phyloP scores from a whole-genome alignment of 1,284 basidiomycete species.

The Trichosporon asahii region DNA sequence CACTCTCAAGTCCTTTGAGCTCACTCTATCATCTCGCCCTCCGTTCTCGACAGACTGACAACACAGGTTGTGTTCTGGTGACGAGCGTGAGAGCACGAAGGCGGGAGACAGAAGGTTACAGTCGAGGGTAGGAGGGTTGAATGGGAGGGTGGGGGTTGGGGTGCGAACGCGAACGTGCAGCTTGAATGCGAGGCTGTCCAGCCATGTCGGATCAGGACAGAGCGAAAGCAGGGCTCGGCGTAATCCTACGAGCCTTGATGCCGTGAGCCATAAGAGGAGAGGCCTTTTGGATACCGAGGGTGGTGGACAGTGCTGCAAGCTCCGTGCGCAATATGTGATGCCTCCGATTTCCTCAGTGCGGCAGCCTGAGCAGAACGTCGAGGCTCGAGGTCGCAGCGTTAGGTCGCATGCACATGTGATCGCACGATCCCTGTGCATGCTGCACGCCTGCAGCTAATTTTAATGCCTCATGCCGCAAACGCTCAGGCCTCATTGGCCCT shows the following conservation, averaged over 20 bases:
- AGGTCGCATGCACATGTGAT: constrained; percentile 4
- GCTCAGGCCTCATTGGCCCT: background rate
- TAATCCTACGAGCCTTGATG: background rate
- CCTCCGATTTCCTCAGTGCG: too few relatives aligned
- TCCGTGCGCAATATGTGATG: background rate
- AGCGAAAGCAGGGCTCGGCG: background rate
- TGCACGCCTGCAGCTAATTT: background rate
- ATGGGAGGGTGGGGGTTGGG: background rate
- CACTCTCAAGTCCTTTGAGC: too few relatives aligned
- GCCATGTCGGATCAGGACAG: background rate
- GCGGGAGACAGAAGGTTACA: background rate
- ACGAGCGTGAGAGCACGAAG: background rate
- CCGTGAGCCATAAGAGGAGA: background rate
- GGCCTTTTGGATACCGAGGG: background rate
- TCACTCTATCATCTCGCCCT: too few relatives aligned
- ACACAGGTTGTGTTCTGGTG: background rate
- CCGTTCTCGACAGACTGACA: too few relatives aligned
- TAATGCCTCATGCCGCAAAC: background rate
- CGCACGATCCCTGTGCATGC: background rate
- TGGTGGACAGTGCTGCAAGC: background rate
- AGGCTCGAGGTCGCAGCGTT: background rate
- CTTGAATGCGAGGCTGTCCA: background rate
- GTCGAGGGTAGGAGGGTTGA: background rate
- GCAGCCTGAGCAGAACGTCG: too few relatives aligned
- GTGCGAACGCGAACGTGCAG: background rate